Percentiles rank a stretch among this genome's conserved stretches.
These are phyloP conservation scores for Coemansia sp. DNA, from an alignment of 192 early-diverging fungal species.

Conservation along the genomic window DNA sequence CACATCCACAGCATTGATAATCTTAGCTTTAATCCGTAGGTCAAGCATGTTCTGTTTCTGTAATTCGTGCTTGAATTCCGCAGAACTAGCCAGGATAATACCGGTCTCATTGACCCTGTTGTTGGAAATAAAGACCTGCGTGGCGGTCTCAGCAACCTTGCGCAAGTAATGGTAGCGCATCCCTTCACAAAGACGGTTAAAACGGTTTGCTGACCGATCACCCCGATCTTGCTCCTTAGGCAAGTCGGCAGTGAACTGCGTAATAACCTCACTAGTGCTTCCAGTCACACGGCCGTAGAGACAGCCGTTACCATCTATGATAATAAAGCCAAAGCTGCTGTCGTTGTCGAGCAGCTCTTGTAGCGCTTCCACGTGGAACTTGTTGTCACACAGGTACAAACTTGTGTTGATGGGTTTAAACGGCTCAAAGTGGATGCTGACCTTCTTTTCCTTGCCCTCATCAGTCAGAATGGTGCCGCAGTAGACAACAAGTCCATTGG, in stretches of 20 bases:
- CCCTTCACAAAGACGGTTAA: conserved; percentile 93
- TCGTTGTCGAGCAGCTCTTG: conserved; percentile 85
- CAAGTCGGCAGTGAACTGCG: conserved; percentile 89
- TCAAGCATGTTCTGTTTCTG: conserved; percentile 92
- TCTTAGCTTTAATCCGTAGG: conserved; percentile 77
- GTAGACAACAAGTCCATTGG: conserved; percentile 88
- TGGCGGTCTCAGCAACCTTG: conserved; percentile 92
- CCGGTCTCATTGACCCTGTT: conserved; percentile 68
- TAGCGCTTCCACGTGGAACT: conserved; percentile 92
- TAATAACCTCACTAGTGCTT: conserved; percentile 86
- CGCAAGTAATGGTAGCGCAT: conserved; percentile 97
- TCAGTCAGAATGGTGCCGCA: conserved; percentile 94
- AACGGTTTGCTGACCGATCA: conserved; percentile 97
- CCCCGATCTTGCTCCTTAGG: conserved; percentile 99
- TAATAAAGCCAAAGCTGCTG: conserved; percentile 93
- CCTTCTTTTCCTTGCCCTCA: conserved; percentile 95
- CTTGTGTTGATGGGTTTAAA: conserved; percentile 97
- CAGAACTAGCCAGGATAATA: conserved; percentile 90
- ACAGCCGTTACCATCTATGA: conserved; percentile 97
- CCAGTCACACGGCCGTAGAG: conserved; percentile 90
- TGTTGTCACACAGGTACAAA: conserved; percentile 94
- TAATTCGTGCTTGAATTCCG: conserved; percentile 96
- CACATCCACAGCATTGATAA: conserved; percentile 91
- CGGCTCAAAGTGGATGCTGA: conserved; percentile 94
- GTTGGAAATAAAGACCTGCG: conserved; percentile 86